These are phyloP conservation scores for Stephania japonica DNA, from an alignment of 164 flowering plant genomes.

Conservation along the genomic window DNA sequence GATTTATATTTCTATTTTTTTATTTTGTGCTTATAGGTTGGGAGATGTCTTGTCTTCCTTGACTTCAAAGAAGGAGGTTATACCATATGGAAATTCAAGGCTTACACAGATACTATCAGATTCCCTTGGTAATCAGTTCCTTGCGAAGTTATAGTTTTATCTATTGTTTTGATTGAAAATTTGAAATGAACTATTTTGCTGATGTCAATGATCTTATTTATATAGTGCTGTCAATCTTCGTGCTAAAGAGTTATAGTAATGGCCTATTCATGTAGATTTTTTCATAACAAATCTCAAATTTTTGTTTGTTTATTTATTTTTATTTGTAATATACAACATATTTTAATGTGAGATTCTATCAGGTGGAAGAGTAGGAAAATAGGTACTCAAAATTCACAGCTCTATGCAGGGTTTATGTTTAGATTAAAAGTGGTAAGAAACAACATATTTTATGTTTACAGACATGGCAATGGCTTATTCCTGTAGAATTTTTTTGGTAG, in stretches of 20 bases:
- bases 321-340: too few relatives aligned
- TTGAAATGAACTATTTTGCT: background rate
- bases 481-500: too few relatives aligned
- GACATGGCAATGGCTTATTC: too few relatives aligned
- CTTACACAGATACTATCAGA: slow-evolving; percentile 82
- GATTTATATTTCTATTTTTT: slow-evolving; percentile 3
- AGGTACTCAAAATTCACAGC: too few relatives aligned
- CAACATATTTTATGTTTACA: too few relatives aligned
- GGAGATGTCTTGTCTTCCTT: slow-evolving; percentile 89
- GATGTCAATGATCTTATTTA: background rate
- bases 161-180: background rate
- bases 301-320: too few relatives aligned
- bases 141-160: background rate
- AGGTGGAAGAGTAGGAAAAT: too few relatives aligned
- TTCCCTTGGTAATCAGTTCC: slow-evolving; percentile 58
- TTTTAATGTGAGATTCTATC: too few relatives aligned
- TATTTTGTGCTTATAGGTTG: slow-evolving; percentile 40
- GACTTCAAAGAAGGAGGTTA: slow-evolving; percentile 69
- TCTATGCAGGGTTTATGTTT: too few relatives aligned
- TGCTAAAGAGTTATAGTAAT: background rate
- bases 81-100: slow-evolving; percentile 80
- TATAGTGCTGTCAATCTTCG: background rate
- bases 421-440: too few relatives aligned
- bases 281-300: too few relatives aligned
- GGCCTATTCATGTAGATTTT: background rate